Conservation (phyloP, 2,329 filamentous ascomycete genomes). For the Metarhizium anisopliae region DNA sequence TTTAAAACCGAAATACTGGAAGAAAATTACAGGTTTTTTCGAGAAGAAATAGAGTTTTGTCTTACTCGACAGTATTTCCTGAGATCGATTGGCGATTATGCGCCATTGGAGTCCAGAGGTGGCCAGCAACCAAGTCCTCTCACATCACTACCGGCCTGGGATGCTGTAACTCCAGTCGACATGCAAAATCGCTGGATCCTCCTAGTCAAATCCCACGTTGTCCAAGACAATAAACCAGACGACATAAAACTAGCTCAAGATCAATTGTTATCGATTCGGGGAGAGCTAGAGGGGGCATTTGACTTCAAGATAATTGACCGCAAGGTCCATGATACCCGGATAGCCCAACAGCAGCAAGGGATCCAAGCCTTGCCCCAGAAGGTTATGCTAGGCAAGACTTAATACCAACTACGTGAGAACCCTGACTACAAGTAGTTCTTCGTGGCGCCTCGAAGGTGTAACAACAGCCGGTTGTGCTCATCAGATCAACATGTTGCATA, state of each 20-base stretch:
- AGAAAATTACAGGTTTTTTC: slow-evolving; percentile 44
- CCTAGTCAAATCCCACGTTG: slow-evolving; percentile 41
- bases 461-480: too few relatives aligned
- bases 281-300: slow-evolving; percentile 42
- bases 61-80: slow-evolving; percentile 39
- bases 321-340: slow-evolving; percentile 43
- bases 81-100: slow-evolving; percentile 21
- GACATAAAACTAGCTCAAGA: slow-evolving; percentile 46
- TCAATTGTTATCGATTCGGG: slow-evolving; percentile 36
- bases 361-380: slow-evolving; percentile 30
- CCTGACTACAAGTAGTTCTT: neutral
- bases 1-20: slow-evolving; percentile 45
- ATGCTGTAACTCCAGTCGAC: slow-evolving; percentile 38
- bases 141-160: slow-evolving; percentile 34
- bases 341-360: slow-evolving; percentile 27
- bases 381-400: slow-evolving; percentile 24
- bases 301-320: slow-evolving; percentile 44
- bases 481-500: too few relatives aligned
- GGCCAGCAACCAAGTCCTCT: slow-evolving; percentile 10
- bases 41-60: slow-evolving; percentile 45
- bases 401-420: neutral
- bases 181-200: slow-evolving; percentile 45
- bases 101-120: slow-evolving; percentile 20
- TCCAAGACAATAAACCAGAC: slow-evolving; percentile 48
- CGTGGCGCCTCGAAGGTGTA: neutral